Base-by-base conservation (phyloP, 345 rosid species). In the Arabidopsis arenosa region DNA sequence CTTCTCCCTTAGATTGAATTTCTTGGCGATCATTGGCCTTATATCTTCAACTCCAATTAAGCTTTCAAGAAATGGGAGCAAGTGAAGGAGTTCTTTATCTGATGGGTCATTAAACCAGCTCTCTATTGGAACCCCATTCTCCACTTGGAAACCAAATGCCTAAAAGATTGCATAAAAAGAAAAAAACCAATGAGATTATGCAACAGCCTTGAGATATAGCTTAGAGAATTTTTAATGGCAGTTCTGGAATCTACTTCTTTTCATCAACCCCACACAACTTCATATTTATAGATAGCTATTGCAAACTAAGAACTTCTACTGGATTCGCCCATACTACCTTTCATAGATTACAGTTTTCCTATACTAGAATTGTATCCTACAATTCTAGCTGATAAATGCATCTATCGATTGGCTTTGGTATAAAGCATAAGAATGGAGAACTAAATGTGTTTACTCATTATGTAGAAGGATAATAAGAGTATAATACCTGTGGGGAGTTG, bases 71-170 rank as follows among this genome's bases (percentile, higher is more conserved):
- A 95, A 95, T 1, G 98, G 99, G 6, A 95, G 85, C 21, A 95
- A 70, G 17, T 70, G 72, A 52, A 95, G 99, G 78, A 95, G 83
- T 77, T 90, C 97, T 74, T 88, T 85, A 76, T 96, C 99, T 0
- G 84, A 61, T 2, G 85, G 88, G 78, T 96, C 96, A 23, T 88
- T 92, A 44, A 96, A 96, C 99, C 99, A 96, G 85, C 99, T 96
- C 84, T 91, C 96, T 37, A 96, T 96, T 11, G 99, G 97, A 59
- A 96, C 90, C 12, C 99, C 99, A 40, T 96, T 96, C 79, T 96
- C 98, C 77, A 96, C 95, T 86, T 96, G 99, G 80, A 96, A 96
- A 41, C 99, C 98, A 80, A 93, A 96, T 64, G 95, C 99, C 99
- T 93, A 75, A 9, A 36, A 45, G 47, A 74, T 73, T 40, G 7